Evolutionary conservation across 495 filamentous ascomycete species (phyloP), one percentile per base, ranked within the genome.

Genomic region (Clohesyomyces aquaticus): DNA sequence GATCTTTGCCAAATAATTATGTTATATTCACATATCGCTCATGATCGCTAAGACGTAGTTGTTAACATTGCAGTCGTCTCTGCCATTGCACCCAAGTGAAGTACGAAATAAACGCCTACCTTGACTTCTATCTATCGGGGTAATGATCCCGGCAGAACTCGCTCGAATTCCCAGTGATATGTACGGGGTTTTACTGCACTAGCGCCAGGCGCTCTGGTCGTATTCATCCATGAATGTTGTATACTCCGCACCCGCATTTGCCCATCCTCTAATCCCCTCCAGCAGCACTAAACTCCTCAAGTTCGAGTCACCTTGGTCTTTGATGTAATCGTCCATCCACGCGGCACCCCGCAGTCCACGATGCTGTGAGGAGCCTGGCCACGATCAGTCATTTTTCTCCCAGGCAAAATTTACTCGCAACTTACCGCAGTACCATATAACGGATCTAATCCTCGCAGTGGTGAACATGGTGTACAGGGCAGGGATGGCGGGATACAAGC

Each of bases 381-480:
- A 23, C 19, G 4, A 16, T 22, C 1, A 29, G 54, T 18, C 19
- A 11, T 18, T 26, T 38, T 8, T 23, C 6, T 25, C 23, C n/a
- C 10, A 55, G 42, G 18, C 41, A 45, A 18, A 49, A 25, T 46
- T 51, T 25, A 14, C 32, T 27, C 3, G 47, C 19, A 45, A 55
- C 80, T 55, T 66, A 89, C 88, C 82, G 65, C 88, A 91, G 65
- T 86, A 91, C 76, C 84, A 91, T 50, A 90, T 80, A 10, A 88
- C 80, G 52, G 74, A 74, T 26, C 73, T 70, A 2, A 85, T 68
- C 0, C 77, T 77, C 0, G 83, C 82, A 8, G 72, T 75, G n/a
- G 74, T 74, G 45, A 88, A 77, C n/a, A 88, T 53, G 6, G 68
- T 69, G 66, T 88, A 87, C 14, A 90, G 52, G 0, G 81, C 73